Base-by-base conservation (phyloP, 805 yeast genomes). In the Saturnispora kantuleensis region DNA sequence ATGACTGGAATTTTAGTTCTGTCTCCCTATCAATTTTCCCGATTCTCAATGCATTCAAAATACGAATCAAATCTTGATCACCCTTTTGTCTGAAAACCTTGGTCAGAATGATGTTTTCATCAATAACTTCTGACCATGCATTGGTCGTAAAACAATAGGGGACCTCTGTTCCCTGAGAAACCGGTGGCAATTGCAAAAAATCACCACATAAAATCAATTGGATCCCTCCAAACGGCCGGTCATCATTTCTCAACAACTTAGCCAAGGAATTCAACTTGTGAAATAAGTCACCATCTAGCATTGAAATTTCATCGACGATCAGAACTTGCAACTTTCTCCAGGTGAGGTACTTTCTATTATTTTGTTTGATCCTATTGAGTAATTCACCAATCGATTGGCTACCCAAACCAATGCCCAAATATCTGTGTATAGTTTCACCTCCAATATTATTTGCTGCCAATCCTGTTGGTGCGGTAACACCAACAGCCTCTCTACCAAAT, bases 391-490 rank as follows among this genome's bases (percentile, higher is more conserved):
- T 72, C 2, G 69, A 53, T 31, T 42, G 45, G 13, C 64, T 64
- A 2, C 93, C 96, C 1, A 88, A 61, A 0, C 97, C 97, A 44
- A 88, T 75, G 1, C 95, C 94, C 0, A 95, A 76, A 65, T 81
- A 87, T 55, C 84, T 71, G 60, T 90, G 95, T 28, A 93, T 68
- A 0, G 98, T 93, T 29, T 74, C 76, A 18, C 98, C 98, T 2
- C 94, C 95, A 53, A 93, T 84, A 55, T 88, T 87, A 35, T 87
- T 82, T 0, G 97, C 98, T 0, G 98, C 98, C 49, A 93, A 67
- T 1, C 98, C 98, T 0, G 98, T 93, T 0, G 96, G 84, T 0
- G 98, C 98, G 0, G 97, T 87, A 4, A 93, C 78, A 0, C 94
- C 96, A 3, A 93, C 85, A 0, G 68, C 62, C 10, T 67, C 67